Evolutionary conservation across 179 eudicot species (phyloP), one percentile per base, ranked within the genome.

Genomic region (Nepenthes alata): DNA sequence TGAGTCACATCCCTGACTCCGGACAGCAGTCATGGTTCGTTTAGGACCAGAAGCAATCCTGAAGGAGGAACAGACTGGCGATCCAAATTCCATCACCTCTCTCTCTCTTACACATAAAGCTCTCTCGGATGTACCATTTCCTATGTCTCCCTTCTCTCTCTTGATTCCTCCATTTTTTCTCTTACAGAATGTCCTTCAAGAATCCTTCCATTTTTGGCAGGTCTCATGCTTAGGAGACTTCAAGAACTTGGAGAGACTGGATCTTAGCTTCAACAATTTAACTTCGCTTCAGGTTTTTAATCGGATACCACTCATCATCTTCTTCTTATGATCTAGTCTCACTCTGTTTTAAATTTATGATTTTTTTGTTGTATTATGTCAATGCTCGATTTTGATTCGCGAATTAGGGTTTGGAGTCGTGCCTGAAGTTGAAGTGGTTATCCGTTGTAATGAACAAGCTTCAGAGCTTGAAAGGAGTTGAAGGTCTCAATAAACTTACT

Each of bases 381-480:
- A 41, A 41, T 0, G 6, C 45, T 4, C 5, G 5, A 41, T 7
- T 7, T 7, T 41, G 45, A 7, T 41, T 41, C 15, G 39, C 41
- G 47, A 35, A 51, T 70, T 67, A 91, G 97, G 95, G 80, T 60
- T 71, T 91, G 85, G 79, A 78, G 72, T 68, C 60, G 5, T 88
- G 96, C 70, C 56, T 63, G 61, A 85, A 82, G 69, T 79, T 88
- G 83, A 91, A 91, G 70, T 88, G 97, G 97, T 63, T 91, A 47
- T 79, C 85, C 9, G 96, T 88, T 47, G 79, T 76, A 36, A 79
- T 85, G 76, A 88, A 91, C 78, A 79, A 84, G 84, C 87, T 91
- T 58, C 74, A 72, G 65, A 81, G 75, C 71, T 79, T 91, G 83
- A 82, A 81, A 66, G 96, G 95, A 54, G 72, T 91, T 51, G 86